phyloP scores from a whole-genome alignment of 331 rosid genomes.

The Malus hybrid region DNA sequence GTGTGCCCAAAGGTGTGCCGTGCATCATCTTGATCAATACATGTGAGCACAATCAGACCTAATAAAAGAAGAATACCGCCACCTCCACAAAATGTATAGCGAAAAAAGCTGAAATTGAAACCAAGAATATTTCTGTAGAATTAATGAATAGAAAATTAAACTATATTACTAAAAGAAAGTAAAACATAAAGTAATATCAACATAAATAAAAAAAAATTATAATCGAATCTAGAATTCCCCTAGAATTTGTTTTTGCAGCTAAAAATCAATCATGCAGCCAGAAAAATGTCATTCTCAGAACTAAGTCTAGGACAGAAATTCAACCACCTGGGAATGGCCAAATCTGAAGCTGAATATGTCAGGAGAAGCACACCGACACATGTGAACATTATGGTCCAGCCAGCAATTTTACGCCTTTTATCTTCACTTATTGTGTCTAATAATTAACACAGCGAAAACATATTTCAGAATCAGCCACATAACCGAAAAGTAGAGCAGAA shows the following conservation, averaged over 20 bases:
- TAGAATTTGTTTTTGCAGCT: background rate
- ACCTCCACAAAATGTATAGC: slow-evolving; percentile 57
- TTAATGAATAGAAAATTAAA: background rate
- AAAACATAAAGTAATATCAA: background rate
- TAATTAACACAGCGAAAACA: background rate
- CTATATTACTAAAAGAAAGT: background rate
- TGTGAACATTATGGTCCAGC: slow-evolving; percentile 63
- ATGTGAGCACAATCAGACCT: slow-evolving; percentile 60
- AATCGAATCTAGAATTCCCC: background rate
- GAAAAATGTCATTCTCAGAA: slow-evolving; percentile 2
- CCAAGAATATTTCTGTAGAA: background rate
- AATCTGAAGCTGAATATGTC: slow-evolving; percentile 63
- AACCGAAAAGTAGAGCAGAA: background rate
- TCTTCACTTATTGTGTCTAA: slow-evolving; percentile 43
- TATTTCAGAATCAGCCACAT: background rate
- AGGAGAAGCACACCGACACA: slow-evolving; percentile 72
- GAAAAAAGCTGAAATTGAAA: slow-evolving; percentile 42
- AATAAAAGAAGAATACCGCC: slow-evolving; percentile 64
- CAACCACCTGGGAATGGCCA: slow-evolving; percentile 52
- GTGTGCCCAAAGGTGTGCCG: slow-evolving; percentile 84
- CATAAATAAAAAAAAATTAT: too few relatives aligned
- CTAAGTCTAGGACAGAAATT: slow-evolving; percentile 3
- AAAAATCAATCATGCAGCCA: background rate
- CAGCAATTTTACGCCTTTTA: slow-evolving; percentile 52
- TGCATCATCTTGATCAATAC: slow-evolving; percentile 84